A percentile compares a stretch with the other conserved stretches of the same genome.
phyloP scores from a whole-genome alignment of 2,329 filamentous ascomycete species.

The Botrytis byssoidea region DNA sequence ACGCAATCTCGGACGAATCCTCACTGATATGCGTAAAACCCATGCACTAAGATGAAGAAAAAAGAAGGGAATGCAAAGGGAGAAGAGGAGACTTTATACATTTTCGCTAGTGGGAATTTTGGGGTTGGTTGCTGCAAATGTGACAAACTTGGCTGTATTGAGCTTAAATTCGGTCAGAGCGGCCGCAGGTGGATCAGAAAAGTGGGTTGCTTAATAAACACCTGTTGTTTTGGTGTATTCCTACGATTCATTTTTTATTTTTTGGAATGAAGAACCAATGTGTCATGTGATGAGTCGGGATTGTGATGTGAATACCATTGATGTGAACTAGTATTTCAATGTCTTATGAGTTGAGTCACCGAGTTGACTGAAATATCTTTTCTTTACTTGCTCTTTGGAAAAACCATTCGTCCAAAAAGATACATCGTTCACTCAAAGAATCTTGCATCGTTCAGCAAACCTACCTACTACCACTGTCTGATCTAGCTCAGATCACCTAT shows the following conservation, averaged over 20 bases:
- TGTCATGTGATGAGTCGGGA: not conserved
- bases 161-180: not conserved
- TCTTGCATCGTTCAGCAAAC: not conserved
- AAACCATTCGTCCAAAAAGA: not conserved
- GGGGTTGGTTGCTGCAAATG: conserved; percentile 5
- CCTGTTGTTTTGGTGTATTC: not conserved
- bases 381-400: not conserved
- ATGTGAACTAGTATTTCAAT: not conserved
- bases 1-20: conserved; percentile 82
- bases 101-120: not conserved
- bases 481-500: not conserved
- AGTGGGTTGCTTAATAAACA: accelerated
- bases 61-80: conserved; percentile 38
- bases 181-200: not conserved
- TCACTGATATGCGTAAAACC: conserved; percentile 66
- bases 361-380: not conserved
- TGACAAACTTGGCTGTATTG: conserved; percentile 15
- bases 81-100: conserved; percentile 16
- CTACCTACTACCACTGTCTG: not conserved
- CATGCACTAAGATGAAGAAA: conserved; percentile 61
- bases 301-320: not conserved
- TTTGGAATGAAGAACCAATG: not conserved
- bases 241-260: not conserved
- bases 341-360: not conserved
- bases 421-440: not conserved